Evolutionary conservation across 1,139 yeast genomes (phyloP).

Genomic region (Citeromyces siamensis): DNA sequence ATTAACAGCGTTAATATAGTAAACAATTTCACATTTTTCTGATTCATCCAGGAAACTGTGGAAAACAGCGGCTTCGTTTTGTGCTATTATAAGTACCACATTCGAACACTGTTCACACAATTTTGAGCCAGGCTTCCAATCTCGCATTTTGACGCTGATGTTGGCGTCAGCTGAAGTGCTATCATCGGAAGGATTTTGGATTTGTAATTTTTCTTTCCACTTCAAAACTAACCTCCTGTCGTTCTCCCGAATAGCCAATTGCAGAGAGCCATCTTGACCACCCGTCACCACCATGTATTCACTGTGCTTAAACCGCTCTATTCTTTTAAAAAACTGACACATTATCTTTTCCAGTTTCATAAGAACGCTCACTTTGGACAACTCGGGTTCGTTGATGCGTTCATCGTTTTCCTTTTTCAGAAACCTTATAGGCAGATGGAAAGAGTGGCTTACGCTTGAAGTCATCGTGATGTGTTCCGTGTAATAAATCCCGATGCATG

Average conservation of each 20-base stretch:
- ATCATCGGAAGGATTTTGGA: constrained; percentile 11
- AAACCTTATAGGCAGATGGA: constrained; percentile 44
- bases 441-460: constrained; percentile 40
- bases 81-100: constrained; percentile 35
- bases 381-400: constrained; percentile 33
- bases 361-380: constrained; percentile 32
- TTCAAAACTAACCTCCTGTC: constrained; percentile 39
- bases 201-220: constrained; percentile 36
- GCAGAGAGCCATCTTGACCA: constrained; percentile 23
- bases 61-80: constrained; percentile 36
- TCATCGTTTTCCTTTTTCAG: constrained; percentile 32
- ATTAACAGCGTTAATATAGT: constrained; percentile 31
- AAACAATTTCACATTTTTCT: constrained; percentile 42
- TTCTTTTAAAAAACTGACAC: constrained; percentile 32
- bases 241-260: constrained; percentile 41
- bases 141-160: constrained; percentile 32
- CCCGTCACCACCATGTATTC: constrained; percentile 19
- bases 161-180: constrained; percentile 18
- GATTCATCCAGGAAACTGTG: constrained; percentile 46
- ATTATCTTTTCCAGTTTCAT: constrained; percentile 38
- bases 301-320: constrained; percentile 40
- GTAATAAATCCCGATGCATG: constrained; percentile 40
- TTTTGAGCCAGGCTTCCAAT: constrained; percentile 46
- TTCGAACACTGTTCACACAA: constrained; percentile 41
- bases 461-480: constrained; percentile 19